Base-by-base conservation (phyloP, 1,284 basidiomycete species). In the Wolfiporia cocos region DNA sequence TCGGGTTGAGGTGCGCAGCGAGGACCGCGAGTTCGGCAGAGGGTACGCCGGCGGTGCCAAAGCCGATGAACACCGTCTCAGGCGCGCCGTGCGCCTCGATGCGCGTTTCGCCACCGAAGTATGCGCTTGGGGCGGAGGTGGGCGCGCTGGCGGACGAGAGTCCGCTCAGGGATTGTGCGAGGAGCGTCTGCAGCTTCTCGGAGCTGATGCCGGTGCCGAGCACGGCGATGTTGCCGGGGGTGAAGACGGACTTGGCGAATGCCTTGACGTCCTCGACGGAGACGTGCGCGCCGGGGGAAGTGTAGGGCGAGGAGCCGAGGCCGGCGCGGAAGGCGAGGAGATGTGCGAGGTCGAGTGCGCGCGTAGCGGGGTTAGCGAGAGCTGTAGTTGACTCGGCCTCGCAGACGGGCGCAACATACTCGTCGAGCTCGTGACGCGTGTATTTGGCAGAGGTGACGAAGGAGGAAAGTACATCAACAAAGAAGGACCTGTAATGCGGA, bases 251-350 rank as follows among this genome's bases (percentile, higher is more conserved):
- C 39, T 76, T 64, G 47, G 89, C 91, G 58, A 74, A 93, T 1
- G 74, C 64, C 61, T 86, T 81, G 55, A 94, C 76, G 54, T 86
- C 81, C 15, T 73, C 73, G 34, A 76, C 73, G 40, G 81, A 74
- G 50, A 92, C 68, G 52, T 74, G 68, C 47, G 69, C 69, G 59
- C 87, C 78, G n/a, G 78, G 68, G 12, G 81, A 70, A 20, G 91
- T 85, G 65, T 89, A 92, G 50, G 96, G 74, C 33, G 91, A 86
- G 56, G 88, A 78, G 57, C 92, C 92, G 56, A 97, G 87, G 21
- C 93, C 91, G 41, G 72, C 71, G 58, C 92, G 90, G 86, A 96
- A 96, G 34, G 93, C 93, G 43, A 93, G 70, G 34, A 76, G 67
- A 63, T 96, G 93, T 15, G 92, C 92, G 39, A 85, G 66, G 61